Base-by-base conservation (phyloP, 164 flowering plant species). In the Liriodendron chinense region DNA sequence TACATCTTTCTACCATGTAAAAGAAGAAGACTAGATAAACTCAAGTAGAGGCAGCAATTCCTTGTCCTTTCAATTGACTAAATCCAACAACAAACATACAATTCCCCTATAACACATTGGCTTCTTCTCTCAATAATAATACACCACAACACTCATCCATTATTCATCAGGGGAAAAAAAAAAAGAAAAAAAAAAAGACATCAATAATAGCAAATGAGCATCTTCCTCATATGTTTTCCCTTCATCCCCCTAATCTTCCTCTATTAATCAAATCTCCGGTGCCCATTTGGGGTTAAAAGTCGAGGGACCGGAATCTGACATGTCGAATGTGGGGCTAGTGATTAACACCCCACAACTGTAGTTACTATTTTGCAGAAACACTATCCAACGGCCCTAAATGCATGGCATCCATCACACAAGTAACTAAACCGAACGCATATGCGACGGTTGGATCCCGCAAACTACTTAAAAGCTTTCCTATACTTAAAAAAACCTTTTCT, bases 201-300 rank as follows among this genome's bases (percentile, higher is more conserved):
- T 70, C 26, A 70, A 70, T 70, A 70, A 49, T 7, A 70, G 62
- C 72, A 49, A 25, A 70, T 53, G 72, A 70, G 62, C 56, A 34
- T 66, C 20, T 66, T 23, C 57, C 10, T 8, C 61, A 49, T 18
- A 49, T 4, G 16, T 24, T 53, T 53, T n/a, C 56, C 48, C 3
- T 56, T 50, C 53, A n/a, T 69, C 47, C 49, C 25, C 56, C 23
- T 20, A 21, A 18, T 74, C 25, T 73, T 47, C 24, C n/a, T 28
- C 47, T 21, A 16, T 53, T 53, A 12, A 12, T 53, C 12, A 53
- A 53, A 16, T 26, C 49, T 66, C 73, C 68, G 3, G 63, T 20
- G 4, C 72, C 72, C 70, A n/a, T 63, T 74, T 63, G 68, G 34
- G 63, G 72, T 68, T 76, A 74, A 74, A 81, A 78, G 21, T 67